Conservation (phyloP, 1,139 yeast species). For the Taphrina confusa region DNA sequence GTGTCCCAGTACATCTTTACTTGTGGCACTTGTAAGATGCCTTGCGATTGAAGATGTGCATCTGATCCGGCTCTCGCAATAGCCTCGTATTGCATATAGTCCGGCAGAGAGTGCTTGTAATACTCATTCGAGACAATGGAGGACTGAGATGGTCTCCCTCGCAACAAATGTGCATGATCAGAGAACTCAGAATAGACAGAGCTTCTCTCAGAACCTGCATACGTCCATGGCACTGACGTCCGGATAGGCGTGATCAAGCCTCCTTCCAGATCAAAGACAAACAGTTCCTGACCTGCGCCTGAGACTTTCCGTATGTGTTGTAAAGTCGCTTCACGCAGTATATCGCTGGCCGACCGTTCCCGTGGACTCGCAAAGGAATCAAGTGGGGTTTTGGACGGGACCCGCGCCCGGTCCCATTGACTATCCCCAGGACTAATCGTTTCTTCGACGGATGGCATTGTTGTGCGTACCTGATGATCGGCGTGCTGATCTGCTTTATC, state of each 20-base stretch:
- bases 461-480: no score
- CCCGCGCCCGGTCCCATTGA: no score
- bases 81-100: constrained; percentile 3
- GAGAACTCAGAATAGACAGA: neutral
- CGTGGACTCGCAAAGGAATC: no score
- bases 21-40: neutral
- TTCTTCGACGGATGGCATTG: no score
- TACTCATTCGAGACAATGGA: no score
- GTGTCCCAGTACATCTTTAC: neutral
- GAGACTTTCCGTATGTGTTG: constrained; percentile 11
- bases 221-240: neutral
- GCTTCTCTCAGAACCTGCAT: neutral
- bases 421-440: no score
- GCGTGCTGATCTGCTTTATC: no score
- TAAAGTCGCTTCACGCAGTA: neutral
- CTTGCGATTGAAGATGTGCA: neutral
- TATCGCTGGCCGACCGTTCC: no score
- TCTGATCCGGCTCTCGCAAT: neutral
- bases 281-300: neutral
- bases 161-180: neutral
- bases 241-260: constrained; percentile 8
- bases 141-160: neutral
- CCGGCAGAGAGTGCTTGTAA: neutral
- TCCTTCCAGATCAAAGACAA: constrained; percentile 11
- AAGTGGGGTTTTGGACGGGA: no score